A percentile compares a stretch with the other conserved stretches of the same genome.
Evolutionary conservation across 2,329 filamentous ascomycete genomes (phyloP).

Genomic region (Aspergillus fischeri): DNA sequence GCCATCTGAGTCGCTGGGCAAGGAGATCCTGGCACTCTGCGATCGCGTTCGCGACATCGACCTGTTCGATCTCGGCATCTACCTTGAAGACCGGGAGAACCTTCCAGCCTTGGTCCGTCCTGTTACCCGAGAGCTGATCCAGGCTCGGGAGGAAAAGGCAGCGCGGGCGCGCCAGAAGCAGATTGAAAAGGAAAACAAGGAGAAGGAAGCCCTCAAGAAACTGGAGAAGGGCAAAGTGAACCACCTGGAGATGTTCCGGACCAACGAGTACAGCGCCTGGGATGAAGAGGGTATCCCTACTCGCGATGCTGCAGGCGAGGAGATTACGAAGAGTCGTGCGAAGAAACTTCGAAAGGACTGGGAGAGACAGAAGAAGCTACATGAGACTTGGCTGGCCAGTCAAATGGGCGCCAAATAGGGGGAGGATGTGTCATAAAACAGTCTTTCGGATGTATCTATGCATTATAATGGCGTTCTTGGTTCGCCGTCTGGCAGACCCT

Average conservation of each 20-base stretch:
- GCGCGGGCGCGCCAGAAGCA: slow-evolving; percentile 44
- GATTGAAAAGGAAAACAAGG: slow-evolving; percentile 47
- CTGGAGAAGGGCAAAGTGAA: slow-evolving; percentile 55
- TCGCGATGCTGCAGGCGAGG: slow-evolving; percentile 70
- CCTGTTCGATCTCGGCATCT: slow-evolving; percentile 77
- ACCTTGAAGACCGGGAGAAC: slow-evolving; percentile 74
- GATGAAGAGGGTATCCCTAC: slow-evolving; percentile 77
- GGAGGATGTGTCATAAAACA: not conserved
- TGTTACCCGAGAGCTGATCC: slow-evolving; percentile 56
- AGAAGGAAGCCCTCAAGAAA: slow-evolving; percentile 37
- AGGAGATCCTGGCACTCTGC: slow-evolving; percentile 70
- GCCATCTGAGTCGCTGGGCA: slow-evolving; percentile 54
- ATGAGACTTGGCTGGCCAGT: not conserved
- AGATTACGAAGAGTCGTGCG: slow-evolving; percentile 70
- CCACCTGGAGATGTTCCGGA: slow-evolving; percentile 56
- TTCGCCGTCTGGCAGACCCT: not conserved
- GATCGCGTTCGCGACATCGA: slow-evolving; percentile 77
- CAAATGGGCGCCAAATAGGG: not conserved
- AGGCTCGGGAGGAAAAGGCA: slow-evolving; percentile 53
- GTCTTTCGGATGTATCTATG: not conserved
- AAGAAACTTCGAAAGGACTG: slow-evolving; percentile 89
- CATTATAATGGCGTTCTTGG: not conserved
- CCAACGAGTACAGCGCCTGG: slow-evolving; percentile 68
- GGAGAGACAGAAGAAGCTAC: slow-evolving; percentile 78
- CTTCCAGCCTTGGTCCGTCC: slow-evolving; percentile 70